These are phyloP conservation scores for Nicotiana attenuata DNA, from an alignment of 257 asterid species.

Conservation along the genomic window DNA sequence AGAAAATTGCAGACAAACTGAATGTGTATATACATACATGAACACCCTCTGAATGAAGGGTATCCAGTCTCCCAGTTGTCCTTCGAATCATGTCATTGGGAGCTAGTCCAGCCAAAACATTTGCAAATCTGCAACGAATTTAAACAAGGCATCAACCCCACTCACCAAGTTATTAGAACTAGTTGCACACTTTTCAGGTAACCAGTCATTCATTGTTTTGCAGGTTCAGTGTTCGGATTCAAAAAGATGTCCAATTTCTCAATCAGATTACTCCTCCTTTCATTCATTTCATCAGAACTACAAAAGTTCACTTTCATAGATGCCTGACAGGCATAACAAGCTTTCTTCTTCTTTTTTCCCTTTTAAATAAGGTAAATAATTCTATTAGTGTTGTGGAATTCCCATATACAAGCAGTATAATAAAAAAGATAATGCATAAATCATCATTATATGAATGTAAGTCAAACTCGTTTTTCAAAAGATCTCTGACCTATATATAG, in stretches of 20 bases:
- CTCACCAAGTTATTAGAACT: background rate
- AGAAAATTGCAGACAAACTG: background rate
- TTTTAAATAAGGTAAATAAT: background rate
- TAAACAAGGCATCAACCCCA: background rate
- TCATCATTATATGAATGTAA: background rate
- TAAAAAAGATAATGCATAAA: background rate
- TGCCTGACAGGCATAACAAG: background rate
- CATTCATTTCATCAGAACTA: background rate
- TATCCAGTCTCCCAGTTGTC: conserved; percentile 80
- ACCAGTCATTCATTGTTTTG: background rate
- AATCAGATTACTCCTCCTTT: background rate
- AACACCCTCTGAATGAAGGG: conserved; percentile 94
- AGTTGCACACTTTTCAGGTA: background rate
- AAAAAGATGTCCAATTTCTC: background rate
- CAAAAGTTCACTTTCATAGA: background rate
- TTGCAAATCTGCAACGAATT: conserved; percentile 55
- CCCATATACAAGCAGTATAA: background rate
- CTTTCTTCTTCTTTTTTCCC: background rate
- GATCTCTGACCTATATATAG: background rate
- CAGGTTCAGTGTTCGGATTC: background rate
- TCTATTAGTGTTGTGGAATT: background rate
- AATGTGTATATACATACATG: conserved; percentile 51
- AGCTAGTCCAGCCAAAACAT: conserved; percentile 73
- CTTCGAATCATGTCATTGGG: conserved; percentile 65
- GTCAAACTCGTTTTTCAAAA: background rate